phyloP scores from a whole-genome alignment of 768 basidiomycete genomes.

The Panus rudis region DNA sequence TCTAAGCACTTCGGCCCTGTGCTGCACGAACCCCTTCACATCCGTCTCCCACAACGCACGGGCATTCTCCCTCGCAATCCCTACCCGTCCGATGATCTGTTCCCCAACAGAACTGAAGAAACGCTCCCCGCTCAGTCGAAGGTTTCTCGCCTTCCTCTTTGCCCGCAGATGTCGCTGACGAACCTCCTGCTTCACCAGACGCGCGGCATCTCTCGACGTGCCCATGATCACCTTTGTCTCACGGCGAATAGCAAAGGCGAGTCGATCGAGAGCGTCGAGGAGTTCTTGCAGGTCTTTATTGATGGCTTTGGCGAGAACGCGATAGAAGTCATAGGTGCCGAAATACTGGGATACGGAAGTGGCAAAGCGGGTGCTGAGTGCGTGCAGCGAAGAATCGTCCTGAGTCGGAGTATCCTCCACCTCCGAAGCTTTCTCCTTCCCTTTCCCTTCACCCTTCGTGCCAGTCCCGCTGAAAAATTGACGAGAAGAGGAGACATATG shows the following conservation, averaged over 20 bases:
- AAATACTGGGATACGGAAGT: conserved; percentile 20
- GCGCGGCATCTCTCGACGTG: conserved; percentile 7
- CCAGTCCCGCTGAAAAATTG: conserved; percentile 2
- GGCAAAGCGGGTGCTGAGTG: conserved; percentile 17
- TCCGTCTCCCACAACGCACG: conserved; percentile 16
- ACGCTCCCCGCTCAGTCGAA: conserved; percentile 22
- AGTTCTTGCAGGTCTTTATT: conserved; percentile 18
- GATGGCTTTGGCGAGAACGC: conserved; percentile 8
- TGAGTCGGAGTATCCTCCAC: conserved; percentile 1
- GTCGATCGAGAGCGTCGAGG: conserved; percentile 21
- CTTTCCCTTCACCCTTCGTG: conserved; percentile 10
- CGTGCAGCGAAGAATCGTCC: conserved; percentile 15
- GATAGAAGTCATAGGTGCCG: conserved; percentile 8
- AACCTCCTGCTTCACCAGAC: conserved; percentile 16
- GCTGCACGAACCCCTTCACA: conserved; percentile 1
- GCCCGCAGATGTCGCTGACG: conserved; percentile 23
- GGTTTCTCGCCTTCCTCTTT: conserved; percentile 19
- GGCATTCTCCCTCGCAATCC: conserved; percentile 22
- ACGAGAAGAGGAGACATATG: conserved; percentile 9
- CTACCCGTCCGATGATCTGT: conserved; percentile 17
- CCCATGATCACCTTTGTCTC: conserved; percentile 12
- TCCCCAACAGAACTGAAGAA: conserved; percentile 19
- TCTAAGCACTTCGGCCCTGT: not conserved
- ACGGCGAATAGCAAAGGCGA: conserved; percentile 15
- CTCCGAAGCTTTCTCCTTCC: conserved; percentile 17